These are phyloP conservation scores for Penicillium argentinense DNA, from an alignment of 495 filamentous ascomycete species.

Conservation along the genomic window DNA sequence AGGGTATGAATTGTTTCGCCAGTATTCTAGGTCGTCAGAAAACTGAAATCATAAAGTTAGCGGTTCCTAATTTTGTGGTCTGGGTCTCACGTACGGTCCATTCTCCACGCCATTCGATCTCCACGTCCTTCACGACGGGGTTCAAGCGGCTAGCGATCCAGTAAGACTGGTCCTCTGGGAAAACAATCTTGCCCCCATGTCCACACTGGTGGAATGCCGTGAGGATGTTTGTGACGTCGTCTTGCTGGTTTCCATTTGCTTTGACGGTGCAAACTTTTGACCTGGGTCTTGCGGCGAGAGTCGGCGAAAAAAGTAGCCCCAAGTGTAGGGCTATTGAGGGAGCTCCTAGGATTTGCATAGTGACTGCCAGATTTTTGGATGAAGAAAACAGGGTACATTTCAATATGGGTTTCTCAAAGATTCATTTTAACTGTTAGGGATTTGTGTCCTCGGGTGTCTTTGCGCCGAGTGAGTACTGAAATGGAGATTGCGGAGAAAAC, in stretches of 20 bases:
- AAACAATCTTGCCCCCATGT: constrained; percentile 51
- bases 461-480: constrained; percentile 8
- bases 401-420: too few species aligned
- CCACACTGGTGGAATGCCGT: constrained; percentile 50
- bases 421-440: too few species aligned
- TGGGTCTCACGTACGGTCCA: constrained; percentile 38
- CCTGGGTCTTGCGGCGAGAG: not conserved
- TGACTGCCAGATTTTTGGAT: not conserved
- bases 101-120: constrained; percentile 48
- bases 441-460: constrained; percentile 19
- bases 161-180: constrained; percentile 50
- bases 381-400: too few species aligned
- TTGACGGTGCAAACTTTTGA: constrained; percentile 28
- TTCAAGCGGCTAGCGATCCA: constrained; percentile 51
- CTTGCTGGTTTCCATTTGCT: constrained; percentile 26
- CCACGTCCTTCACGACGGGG: constrained; percentile 44
- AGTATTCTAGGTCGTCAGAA: constrained; percentile 53
- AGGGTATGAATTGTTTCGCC: constrained; percentile 54
- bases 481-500: constrained; percentile 7
- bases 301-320: not conserved
- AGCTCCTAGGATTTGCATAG: constrained; percentile 1
- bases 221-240: constrained; percentile 53
- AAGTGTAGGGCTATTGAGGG: not conserved
- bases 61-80: not conserved
- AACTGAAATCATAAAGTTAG: constrained; percentile 27